These are phyloP conservation scores for Talaromyces sp. DNA, from an alignment of 2,329 filamentous ascomycete genomes.

Conservation along the genomic window DNA sequence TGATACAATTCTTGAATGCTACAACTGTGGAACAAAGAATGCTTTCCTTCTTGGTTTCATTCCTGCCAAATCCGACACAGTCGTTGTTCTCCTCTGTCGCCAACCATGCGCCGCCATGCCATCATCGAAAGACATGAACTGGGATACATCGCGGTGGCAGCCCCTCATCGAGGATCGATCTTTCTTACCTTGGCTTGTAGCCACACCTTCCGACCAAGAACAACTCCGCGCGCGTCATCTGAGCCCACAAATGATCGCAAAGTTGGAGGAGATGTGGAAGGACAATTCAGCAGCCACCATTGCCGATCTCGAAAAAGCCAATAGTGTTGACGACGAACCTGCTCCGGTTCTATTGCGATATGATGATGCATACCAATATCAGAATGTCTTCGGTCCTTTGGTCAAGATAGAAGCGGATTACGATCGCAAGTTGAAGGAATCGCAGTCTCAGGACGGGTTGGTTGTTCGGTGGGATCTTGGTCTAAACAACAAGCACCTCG, in stretches of 20 bases:
- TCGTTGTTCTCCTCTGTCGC: slow-evolving; percentile 92
- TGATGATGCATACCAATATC: slow-evolving; percentile 96
- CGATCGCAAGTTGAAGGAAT: slow-evolving; percentile 97
- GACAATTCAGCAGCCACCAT: slow-evolving; percentile 85
- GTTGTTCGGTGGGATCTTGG: slow-evolving; percentile 92
- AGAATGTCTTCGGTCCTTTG: slow-evolving; percentile 95
- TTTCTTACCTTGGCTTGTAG: slow-evolving; percentile 90
- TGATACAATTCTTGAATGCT: slow-evolving; percentile 95
- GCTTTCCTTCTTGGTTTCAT: slow-evolving; percentile 97
- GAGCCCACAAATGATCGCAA: slow-evolving; percentile 89
- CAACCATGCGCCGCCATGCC: slow-evolving; percentile 93
- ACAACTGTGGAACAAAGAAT: slow-evolving; percentile 99
- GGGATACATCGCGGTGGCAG: slow-evolving; percentile 97
- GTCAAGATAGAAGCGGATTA: slow-evolving; percentile 99
- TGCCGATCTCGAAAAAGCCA: slow-evolving; percentile 83
- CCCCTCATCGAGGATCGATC: slow-evolving; percentile 94
- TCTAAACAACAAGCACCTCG: slow-evolving; percentile 94
- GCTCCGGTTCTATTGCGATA: slow-evolving; percentile 88
- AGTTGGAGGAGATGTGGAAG: slow-evolving; percentile 98
- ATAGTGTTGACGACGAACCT: slow-evolving; percentile 90
- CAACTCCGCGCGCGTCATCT: slow-evolving; percentile 91
- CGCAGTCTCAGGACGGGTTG: slow-evolving; percentile 93
- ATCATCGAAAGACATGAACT: slow-evolving; percentile 99
- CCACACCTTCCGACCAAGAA: slow-evolving; percentile 83
- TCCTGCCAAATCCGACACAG: slow-evolving; percentile 95